Evolutionary conservation across 768 basidiomycete species (phyloP).

Genomic region (Xerocomus brunneocitrinus): DNA sequence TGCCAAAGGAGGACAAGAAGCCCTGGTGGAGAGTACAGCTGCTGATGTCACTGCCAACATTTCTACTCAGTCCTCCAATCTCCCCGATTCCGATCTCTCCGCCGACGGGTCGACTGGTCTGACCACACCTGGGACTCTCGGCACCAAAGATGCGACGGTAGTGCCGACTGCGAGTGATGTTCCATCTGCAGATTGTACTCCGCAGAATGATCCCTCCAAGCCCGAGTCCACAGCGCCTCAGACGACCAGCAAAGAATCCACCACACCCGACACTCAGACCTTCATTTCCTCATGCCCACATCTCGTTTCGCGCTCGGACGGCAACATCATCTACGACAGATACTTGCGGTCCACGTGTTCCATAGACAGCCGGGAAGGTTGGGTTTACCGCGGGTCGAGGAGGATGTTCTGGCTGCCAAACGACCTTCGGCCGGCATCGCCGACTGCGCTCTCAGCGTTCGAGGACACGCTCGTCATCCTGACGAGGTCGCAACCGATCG

Average conservation of each 20-base stretch:
- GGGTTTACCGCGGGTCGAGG: slow-evolving; percentile 11
- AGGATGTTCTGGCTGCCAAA: slow-evolving; percentile 17
- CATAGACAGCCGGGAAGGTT: slow-evolving; percentile 10
- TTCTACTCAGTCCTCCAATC: background rate
- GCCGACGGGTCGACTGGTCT: background rate
- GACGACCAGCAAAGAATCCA: background rate
- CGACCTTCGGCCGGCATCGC: slow-evolving; percentile 8
- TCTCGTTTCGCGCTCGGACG: slow-evolving; percentile 13
- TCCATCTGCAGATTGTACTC: background rate
- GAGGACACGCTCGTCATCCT: slow-evolving; percentile 10
- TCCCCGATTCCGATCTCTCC: background rate
- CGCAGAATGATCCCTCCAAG: background rate
- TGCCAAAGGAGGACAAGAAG: background rate
- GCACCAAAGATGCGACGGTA: background rate
- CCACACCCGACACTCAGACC: background rate
- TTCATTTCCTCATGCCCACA: background rate
- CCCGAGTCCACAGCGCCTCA: background rate
- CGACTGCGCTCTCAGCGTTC: slow-evolving; percentile 8
- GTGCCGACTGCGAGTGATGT: background rate
- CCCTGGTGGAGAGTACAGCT: background rate
- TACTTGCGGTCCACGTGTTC: slow-evolving; percentile 15
- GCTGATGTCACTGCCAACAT: too few species aligned
- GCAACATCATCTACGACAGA: slow-evolving; percentile 8
- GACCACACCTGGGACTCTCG: background rate
- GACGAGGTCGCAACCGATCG: background rate